Evolutionary conservation across 73 alveolate species (phyloP).

Genomic region (Paramecium sexaurelia): DNA sequence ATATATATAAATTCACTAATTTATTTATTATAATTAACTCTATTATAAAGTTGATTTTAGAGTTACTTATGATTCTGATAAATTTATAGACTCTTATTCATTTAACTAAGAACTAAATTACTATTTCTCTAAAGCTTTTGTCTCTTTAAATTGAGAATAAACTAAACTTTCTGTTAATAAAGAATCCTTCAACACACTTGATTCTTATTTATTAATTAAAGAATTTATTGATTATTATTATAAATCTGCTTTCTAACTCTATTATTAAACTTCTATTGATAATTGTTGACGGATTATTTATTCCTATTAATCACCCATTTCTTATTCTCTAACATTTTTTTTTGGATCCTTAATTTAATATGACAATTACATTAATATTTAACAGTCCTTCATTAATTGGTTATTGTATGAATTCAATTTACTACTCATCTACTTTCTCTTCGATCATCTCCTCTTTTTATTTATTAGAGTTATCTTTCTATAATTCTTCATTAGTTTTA

Average conservation of each 20-base stretch:
- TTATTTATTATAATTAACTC: background rate
- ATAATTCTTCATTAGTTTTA: background rate
- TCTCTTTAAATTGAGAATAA: background rate
- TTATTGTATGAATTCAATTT: background rate
- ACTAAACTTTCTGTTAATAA: background rate
- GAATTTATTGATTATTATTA: background rate
- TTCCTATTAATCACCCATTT: background rate
- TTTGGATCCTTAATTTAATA: slow-evolving; percentile 1
- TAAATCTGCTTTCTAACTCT: background rate
- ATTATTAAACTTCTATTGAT: background rate
- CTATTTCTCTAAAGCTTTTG: background rate
- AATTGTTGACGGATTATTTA: background rate
- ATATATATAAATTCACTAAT: background rate
- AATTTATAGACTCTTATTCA: background rate
- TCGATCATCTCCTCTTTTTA: background rate
- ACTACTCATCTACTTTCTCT: background rate
- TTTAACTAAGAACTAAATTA: background rate
- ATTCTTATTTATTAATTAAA: background rate
- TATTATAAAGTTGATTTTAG: background rate
- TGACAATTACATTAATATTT: background rate
- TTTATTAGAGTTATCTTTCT: background rate
- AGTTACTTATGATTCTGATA: slow-evolving; percentile 7
- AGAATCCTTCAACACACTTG: background rate
- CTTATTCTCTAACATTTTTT: background rate
- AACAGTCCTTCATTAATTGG: background rate